Evolutionary conservation across 306 rosid species (phyloP).

Genomic region (Acacia acuminata): DNA sequence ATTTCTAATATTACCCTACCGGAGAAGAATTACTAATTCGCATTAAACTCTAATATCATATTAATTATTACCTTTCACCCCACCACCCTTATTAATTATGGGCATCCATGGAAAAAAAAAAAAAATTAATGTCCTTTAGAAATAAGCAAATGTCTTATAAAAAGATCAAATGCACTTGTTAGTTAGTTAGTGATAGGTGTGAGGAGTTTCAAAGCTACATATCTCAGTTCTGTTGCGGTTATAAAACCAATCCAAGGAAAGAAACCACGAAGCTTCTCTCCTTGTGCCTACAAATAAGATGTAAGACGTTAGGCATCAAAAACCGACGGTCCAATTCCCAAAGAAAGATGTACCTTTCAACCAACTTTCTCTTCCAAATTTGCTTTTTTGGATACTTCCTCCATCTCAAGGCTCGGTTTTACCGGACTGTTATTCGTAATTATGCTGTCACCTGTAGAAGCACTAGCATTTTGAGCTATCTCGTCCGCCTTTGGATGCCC

Average conservation of each 20-base stretch:
- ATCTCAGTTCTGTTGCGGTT: conserved; percentile 31
- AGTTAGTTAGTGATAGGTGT: not conserved
- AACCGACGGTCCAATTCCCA: not conserved
- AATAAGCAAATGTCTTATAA: too few relatives aligned
- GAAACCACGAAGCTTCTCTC: conserved; percentile 17
- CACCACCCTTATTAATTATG: too few relatives aligned
- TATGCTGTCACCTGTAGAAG: conserved; percentile 42
- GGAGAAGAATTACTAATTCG: too few relatives aligned
- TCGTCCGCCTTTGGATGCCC: conserved; percentile 41
- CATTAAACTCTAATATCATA: too few relatives aligned
- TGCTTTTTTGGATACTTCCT: conserved; percentile 41
- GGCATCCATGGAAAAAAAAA: too few relatives aligned
- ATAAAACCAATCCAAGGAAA: conserved; percentile 38
- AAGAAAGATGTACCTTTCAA: conserved; percentile 19
- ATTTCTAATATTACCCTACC: too few relatives aligned
- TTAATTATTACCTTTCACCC: too few relatives aligned
- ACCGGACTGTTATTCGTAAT: conserved; percentile 23
- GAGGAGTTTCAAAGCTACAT: conserved; percentile 12
- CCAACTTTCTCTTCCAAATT: conserved; percentile 35
- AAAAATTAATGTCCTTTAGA: too few relatives aligned
- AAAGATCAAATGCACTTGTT: too few relatives aligned
- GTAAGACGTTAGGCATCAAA: conserved; percentile 18
- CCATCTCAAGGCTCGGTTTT: conserved; percentile 44
- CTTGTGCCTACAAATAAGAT: conserved; percentile 18
- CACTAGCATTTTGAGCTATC: conserved; percentile 28